Conservation (phyloP, 805 yeast species). For the Schwanniomyces vanrijiae region DNA sequence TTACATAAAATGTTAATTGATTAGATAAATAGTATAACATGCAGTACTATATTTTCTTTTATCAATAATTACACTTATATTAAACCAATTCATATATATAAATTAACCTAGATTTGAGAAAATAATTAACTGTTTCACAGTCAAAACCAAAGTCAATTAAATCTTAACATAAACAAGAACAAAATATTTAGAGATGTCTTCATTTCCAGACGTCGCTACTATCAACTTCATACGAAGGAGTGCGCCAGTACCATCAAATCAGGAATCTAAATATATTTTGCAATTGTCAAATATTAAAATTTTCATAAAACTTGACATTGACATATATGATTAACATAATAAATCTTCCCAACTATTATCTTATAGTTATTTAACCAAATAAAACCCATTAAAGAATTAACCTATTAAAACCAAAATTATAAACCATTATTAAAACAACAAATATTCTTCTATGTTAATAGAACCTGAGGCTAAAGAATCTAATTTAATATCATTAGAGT, state of each 20-base stretch:
- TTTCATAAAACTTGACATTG: not conserved
- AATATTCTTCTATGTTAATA: conserved; percentile 29
- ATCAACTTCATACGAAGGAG: not conserved
- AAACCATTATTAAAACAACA: conserved; percentile 19
- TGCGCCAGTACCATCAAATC: conserved; percentile 3
- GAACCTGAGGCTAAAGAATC: conserved; percentile 2
- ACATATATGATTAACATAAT: not conserved
- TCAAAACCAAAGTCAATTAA: not conserved
- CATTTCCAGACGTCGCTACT: conserved; percentile 4
- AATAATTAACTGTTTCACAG: too few species aligned
- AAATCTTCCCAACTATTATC: not conserved
- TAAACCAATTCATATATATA: not conserved
- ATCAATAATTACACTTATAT: conserved; percentile 1
- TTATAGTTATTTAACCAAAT: not conserved
- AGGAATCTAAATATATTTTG: not conserved
- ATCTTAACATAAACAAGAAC: not conserved
- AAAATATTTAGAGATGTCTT: not conserved
- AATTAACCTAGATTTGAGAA: not conserved
- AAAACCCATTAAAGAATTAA: not conserved
- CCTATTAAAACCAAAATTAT: conserved; percentile 3
- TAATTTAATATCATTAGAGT: not conserved
- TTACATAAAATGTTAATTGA: not conserved
- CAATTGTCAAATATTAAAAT: too few species aligned
- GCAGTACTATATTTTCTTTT: not conserved
- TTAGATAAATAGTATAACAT: not conserved